phyloP scores from a whole-genome alignment of 192 early-diverging fungal genomes.

The Coemansia javaensis region DNA sequence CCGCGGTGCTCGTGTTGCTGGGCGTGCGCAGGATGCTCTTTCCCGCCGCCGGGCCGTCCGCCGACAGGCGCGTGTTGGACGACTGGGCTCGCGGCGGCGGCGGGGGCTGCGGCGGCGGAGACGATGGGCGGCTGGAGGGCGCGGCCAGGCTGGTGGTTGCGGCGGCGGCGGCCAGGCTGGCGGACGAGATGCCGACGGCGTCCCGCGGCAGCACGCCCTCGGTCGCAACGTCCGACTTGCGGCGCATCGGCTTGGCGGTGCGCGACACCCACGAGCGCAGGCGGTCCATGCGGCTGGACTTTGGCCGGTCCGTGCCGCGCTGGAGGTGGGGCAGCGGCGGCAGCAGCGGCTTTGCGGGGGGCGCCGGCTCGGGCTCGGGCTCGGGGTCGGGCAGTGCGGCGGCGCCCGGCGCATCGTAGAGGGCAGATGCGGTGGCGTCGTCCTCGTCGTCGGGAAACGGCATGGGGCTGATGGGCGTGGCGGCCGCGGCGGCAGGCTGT shows the following conservation, averaged over 20 bases:
- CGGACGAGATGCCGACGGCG: not conserved
- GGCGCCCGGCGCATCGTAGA: not conserved
- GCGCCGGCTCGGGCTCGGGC: not conserved
- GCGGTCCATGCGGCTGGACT: constrained; percentile 46
- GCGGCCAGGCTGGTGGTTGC: too few relatives aligned
- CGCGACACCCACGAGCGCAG: constrained; percentile 49
- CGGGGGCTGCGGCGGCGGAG: not conserved
- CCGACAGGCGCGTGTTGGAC: constrained; percentile 4
- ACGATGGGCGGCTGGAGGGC: constrained; percentile 2
- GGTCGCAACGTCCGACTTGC: constrained; percentile 38
- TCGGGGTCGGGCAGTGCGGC: not conserved
- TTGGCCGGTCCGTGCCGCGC: constrained; percentile 27
- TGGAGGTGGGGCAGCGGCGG: constrained; percentile 6
- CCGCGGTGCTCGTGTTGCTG: constrained; percentile 14
- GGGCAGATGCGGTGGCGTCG: not conserved
- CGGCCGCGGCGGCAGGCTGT: constrained; percentile 4
- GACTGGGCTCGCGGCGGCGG: not conserved
- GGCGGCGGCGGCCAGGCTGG: not conserved
- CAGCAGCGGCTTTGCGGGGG: not conserved
- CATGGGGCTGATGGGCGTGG: constrained; percentile 39
- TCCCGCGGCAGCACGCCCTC: constrained; percentile 20
- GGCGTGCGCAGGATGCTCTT: constrained; percentile 1
- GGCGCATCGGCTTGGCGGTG: constrained; percentile 46
- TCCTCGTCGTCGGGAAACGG: constrained; percentile 42
- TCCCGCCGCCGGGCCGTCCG: not conserved